Evolutionary conservation across 2,329 filamentous ascomycete species (phyloP).

Genomic region (Diaporthe citrichinensis): DNA sequence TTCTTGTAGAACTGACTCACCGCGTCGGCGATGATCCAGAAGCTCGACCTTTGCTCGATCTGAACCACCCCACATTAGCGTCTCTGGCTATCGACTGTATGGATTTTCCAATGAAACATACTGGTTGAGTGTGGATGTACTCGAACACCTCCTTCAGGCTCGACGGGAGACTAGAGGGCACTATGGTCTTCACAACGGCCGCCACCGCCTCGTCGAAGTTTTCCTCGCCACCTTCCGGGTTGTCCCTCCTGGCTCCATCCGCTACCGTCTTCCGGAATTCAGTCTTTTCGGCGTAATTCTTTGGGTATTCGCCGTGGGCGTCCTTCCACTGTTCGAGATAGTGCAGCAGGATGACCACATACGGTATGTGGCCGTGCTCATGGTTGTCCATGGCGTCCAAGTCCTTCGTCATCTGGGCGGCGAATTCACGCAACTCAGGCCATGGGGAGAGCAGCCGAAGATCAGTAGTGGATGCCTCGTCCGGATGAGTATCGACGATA

Average conservation of each 20-base stretch:
- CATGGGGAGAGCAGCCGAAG: slow-evolving; percentile 88
- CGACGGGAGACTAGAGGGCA: slow-evolving; percentile 75
- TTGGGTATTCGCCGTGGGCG: slow-evolving; percentile 77
- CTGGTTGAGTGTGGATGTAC: slow-evolving; percentile 65
- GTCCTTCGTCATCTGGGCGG: slow-evolving; percentile 74
- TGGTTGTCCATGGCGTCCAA: slow-evolving; percentile 81
- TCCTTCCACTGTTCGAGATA: slow-evolving; percentile 87
- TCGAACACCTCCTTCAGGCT: slow-evolving; percentile 84
- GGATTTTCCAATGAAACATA: slow-evolving; percentile 63
- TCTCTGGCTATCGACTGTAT: slow-evolving; percentile 1
- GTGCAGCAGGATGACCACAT: slow-evolving; percentile 85
- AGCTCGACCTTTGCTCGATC: slow-evolving; percentile 69
- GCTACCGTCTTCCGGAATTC: slow-evolving; percentile 82
- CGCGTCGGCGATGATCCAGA: slow-evolving; percentile 91
- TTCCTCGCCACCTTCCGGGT: slow-evolving; percentile 90
- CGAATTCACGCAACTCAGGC: slow-evolving; percentile 82
- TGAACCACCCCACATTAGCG: slow-evolving; percentile 43
- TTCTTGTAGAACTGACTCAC: slow-evolving; percentile 82
- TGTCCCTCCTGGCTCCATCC: slow-evolving; percentile 77
- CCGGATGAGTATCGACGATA: slow-evolving; percentile 95
- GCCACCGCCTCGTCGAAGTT: slow-evolving; percentile 95
- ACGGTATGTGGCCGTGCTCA: slow-evolving; percentile 92
- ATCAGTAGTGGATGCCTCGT: slow-evolving; percentile 86
- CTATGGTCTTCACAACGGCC: slow-evolving; percentile 90
- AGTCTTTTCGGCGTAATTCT: slow-evolving; percentile 86